phyloP scores from a whole-genome alignment of 306 rosid genomes.

The Quercus suber region DNA sequence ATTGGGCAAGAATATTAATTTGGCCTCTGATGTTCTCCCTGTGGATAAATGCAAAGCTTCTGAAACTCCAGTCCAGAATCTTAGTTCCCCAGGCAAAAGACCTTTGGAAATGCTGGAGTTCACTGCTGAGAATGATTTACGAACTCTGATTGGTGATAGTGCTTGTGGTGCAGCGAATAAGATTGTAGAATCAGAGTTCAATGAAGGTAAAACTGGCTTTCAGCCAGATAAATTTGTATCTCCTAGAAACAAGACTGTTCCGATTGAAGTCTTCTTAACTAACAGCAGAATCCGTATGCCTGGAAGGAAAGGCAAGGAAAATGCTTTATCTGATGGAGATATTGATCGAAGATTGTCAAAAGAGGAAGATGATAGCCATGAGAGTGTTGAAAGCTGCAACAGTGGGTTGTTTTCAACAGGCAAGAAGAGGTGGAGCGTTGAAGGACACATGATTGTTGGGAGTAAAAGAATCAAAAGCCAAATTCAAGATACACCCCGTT shows the following conservation, averaged over 20 bases:
- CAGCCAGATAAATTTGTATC: conserved; percentile 26
- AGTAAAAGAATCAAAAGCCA: conserved; percentile 48
- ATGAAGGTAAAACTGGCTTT: conserved; percentile 17
- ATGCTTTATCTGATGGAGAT: conserved; percentile 46
- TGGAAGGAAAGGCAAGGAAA: conserved; percentile 56
- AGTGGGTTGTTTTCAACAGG: conserved; percentile 38
- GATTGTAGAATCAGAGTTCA: conserved; percentile 24
- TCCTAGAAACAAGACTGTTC: conserved; percentile 21
- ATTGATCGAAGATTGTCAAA: conserved; percentile 34
- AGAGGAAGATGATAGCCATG: conserved; percentile 44
- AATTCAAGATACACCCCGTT: conserved; percentile 33
- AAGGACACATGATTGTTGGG: conserved; percentile 47
- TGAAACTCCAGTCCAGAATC: conserved; percentile 17
- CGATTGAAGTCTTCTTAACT: conserved; percentile 40
- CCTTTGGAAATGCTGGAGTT: conserved; percentile 41
- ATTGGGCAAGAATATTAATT: conserved; percentile 24
- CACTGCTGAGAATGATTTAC: conserved; percentile 56
- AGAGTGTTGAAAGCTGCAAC: conserved; percentile 61
- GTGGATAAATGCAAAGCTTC: conserved; percentile 24
- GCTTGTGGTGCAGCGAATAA: conserved; percentile 25
- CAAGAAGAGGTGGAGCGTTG: conserved; percentile 52
- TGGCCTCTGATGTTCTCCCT: conserved; percentile 17
- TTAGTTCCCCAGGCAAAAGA: conserved; percentile 28
- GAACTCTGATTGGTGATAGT: conserved; percentile 23
- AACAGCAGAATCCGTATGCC: conserved; percentile 32